Percentiles rank a stretch among this genome's conserved stretches.
These are phyloP conservation scores for Leccinum arenicola DNA, from an alignment of 768 basidiomycete species.

Conservation along the genomic window DNA sequence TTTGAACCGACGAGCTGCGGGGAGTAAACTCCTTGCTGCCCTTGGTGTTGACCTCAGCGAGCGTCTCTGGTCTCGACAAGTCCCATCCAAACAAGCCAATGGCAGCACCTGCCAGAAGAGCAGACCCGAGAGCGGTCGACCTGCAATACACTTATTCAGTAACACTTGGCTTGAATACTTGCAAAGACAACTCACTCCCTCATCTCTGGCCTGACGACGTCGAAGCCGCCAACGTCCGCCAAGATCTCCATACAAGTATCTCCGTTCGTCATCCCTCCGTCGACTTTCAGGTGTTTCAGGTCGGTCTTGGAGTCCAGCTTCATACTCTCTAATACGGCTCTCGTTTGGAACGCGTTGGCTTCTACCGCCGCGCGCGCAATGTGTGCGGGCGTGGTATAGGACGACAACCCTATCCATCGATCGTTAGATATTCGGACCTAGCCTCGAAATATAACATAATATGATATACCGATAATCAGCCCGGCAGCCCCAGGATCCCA, in stretches of 20 bases:
- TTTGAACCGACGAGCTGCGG: conserved; percentile 1
- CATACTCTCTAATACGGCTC: conserved; percentile 95
- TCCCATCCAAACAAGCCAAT: conserved; percentile 92
- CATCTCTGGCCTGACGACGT: conserved; percentile 92
- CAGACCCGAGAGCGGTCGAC: conserved; percentile 94
- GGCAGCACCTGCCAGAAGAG: conserved; percentile 88
- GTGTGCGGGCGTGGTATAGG: conserved; percentile 89
- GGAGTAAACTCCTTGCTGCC: conserved; percentile 74
- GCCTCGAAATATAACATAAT: conserved; percentile 6
- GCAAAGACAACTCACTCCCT: conserved; percentile 67
- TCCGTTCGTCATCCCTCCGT: conserved; percentile 98
- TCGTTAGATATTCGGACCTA: neutral
- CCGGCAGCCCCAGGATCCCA: conserved; percentile 95
- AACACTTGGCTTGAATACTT: neutral
- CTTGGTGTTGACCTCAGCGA: conserved; percentile 82
- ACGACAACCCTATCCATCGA: conserved; percentile 56
- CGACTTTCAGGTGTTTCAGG: conserved; percentile 86
- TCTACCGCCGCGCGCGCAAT: conserved; percentile 94
- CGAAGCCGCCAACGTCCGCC: conserved; percentile 89
- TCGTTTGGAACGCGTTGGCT: conserved; percentile 94
- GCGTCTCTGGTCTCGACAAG: conserved; percentile 74
- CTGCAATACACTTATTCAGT: conserved; percentile 34
- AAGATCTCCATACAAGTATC: conserved; percentile 85
- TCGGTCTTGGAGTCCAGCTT: conserved; percentile 80
- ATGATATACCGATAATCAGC: conserved; percentile 65